Conservation (phyloP, 768 basidiomycete genomes). For the Phanerochaete carnosa region DNA sequence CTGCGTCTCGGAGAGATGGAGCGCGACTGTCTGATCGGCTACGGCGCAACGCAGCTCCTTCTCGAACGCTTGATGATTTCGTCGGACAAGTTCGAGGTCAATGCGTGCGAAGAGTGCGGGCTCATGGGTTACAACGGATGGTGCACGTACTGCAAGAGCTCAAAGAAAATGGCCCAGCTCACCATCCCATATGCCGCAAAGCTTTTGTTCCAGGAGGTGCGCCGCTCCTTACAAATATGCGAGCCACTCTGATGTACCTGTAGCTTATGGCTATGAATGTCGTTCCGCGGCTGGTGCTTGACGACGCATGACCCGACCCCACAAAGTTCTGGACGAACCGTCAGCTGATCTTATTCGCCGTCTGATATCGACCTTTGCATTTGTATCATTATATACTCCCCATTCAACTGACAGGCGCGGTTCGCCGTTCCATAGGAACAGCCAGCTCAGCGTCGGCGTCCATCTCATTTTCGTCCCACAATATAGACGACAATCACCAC, state of each 20-base stretch:
- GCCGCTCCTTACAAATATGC: constrained; percentile 18
- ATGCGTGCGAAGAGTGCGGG: constrained; percentile 93
- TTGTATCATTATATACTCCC: neutral
- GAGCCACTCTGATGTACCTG: neutral
- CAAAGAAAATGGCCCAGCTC: constrained; percentile 92
- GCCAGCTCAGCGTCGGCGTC: neutral
- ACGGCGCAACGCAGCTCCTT: constrained; percentile 96
- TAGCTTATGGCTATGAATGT: constrained; percentile 98
- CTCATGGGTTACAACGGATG: constrained; percentile 93
- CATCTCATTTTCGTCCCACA: neutral
- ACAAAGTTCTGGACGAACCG: neutral
- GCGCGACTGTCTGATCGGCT: constrained; percentile 95
- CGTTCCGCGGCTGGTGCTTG: constrained; percentile 83
- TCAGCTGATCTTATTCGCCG: neutral
- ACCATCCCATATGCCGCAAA: constrained; percentile 98
- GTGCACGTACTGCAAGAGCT: constrained; percentile 98
- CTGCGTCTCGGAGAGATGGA: constrained; percentile 99
- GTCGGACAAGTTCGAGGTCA: constrained; percentile 96
- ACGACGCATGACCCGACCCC: constrained; percentile 53
- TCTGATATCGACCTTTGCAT: neutral
- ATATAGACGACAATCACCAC: neutral
- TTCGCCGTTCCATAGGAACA: neutral
- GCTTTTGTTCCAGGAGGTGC: constrained; percentile 83
- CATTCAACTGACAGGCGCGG: neutral
- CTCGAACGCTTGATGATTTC: constrained; percentile 99